Percentiles rank a stretch among this genome's conserved stretches.
These are phyloP conservation scores for Paecilomyces variotii DNA, from an alignment of 2,329 filamentous ascomycete genomes.

Conservation along the genomic window DNA sequence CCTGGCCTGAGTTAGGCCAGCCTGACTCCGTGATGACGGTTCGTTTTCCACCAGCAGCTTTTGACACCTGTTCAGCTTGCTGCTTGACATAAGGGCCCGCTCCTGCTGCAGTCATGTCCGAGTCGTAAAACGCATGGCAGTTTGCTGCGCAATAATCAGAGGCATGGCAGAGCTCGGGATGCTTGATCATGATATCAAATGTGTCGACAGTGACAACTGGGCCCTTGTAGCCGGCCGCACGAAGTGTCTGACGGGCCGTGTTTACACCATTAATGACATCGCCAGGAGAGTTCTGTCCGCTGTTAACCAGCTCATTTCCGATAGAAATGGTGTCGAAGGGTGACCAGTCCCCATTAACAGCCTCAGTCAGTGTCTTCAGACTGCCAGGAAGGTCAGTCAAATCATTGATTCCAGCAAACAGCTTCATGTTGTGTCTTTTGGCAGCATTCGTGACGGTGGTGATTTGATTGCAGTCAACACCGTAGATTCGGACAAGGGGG, in stretches of 20 bases:
- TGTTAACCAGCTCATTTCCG: conserved; percentile 74
- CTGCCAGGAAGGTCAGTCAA: conserved; percentile 49
- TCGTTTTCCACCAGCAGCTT: conserved; percentile 47
- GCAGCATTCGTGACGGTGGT: conserved; percentile 55
- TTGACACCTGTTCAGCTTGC: conserved; percentile 43
- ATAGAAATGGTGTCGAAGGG: conserved; percentile 63
- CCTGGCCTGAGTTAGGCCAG: conserved; percentile 64
- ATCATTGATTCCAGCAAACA: conserved; percentile 70
- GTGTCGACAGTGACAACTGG: conserved; percentile 76
- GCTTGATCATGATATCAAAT: conserved; percentile 56
- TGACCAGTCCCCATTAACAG: conserved; percentile 58
- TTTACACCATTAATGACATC: conserved; percentile 52
- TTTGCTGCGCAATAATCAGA: conserved; percentile 78
- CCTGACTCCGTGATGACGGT: conserved; percentile 75
- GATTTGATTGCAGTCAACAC: conserved; percentile 69
- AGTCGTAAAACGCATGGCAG: conserved; percentile 76
- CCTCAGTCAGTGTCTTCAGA: conserved; percentile 53
- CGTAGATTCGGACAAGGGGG: conserved; percentile 65
- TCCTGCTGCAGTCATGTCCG: conserved; percentile 48
- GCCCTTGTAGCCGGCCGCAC: conserved; percentile 58
- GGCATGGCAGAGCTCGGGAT: conserved; percentile 61
- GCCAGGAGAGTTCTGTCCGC: conserved; percentile 44
- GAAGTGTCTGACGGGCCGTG: conserved; percentile 51
- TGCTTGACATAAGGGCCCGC: conserved; percentile 61
- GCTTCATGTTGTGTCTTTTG: conserved; percentile 55